Base-by-base conservation (phyloP, 2,329 filamentous ascomycete species). In the Cladosporium sp. region DNA sequence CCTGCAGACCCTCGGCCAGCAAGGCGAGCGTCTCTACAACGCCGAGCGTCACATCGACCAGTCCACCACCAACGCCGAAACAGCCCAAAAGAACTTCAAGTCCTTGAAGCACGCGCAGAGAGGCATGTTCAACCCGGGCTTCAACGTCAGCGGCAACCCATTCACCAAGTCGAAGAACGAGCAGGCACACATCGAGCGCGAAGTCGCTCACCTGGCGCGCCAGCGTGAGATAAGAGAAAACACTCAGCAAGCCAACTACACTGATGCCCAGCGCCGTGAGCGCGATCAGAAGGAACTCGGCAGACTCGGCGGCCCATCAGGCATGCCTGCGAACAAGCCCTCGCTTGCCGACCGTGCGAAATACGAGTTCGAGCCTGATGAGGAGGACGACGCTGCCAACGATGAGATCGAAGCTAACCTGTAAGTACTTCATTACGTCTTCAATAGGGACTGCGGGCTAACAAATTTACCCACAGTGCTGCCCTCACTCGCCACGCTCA, bases 41-140 rank as follows among this genome's bases (percentile, higher is more conserved):
- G 92, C 90, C 0, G 92, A 96, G 78, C 87, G 87, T 78, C 92
- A 94, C 73, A 84, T 97, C 66, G 92, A 97, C 72, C 83, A 92
- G 70, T 90, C 92, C 4, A 71, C 71, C 24, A 0, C 89, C 93
- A 71, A 51, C 41, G 63, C 61, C 26, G 51, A 64, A 24, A 64
- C 49, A 21, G 61, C 61, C 4, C 44, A 65, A 2, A 92, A 93
- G 71, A 91, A 92, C 72, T 90, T 92, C 1, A 87, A 88, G 58
- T 92, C 97, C 75, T 82, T 97, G 44, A 94, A 94, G 81, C 92
- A 87, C 0, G 83, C 96, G 59, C 96, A 97, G 79, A 85, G 90
- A 69, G 93, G 90, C 81, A 96, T 97, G 92, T 97, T 97, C 74
- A 91, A 92, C 51, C 74, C 77, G 3, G 57, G 57, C 36, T 59